A percentile compares a stretch with the other conserved stretches of the same genome.
Evolutionary conservation across 805 yeast species (phyloP).

Genomic region (Candida sonorensis): DNA sequence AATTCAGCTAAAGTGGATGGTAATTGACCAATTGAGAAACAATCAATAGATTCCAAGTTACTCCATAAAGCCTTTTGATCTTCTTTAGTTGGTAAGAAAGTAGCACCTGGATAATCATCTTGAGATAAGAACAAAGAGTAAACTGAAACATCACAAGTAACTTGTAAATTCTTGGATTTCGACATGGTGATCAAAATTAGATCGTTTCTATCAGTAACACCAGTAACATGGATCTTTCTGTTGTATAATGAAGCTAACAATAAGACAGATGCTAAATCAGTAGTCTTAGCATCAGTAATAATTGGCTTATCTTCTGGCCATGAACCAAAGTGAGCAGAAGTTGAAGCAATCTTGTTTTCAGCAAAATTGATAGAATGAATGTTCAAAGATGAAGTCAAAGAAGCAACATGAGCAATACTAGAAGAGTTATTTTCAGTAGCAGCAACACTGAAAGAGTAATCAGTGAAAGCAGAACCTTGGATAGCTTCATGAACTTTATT

Average conservation of each 20-base stretch:
- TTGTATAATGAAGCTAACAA: slow-evolving; percentile 82
- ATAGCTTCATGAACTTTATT: slow-evolving; percentile 52
- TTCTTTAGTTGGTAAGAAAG: slow-evolving; percentile 69
- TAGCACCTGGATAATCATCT: slow-evolving; percentile 63
- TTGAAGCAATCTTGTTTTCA: slow-evolving; percentile 64
- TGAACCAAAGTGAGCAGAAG: slow-evolving; percentile 68
- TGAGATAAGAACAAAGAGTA: slow-evolving; percentile 71
- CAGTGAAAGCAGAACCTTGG: slow-evolving; percentile 62
- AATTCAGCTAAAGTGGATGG: slow-evolving; percentile 70
- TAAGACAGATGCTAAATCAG: slow-evolving; percentile 88
- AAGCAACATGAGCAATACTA: slow-evolving; percentile 53
- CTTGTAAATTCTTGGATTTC: slow-evolving; percentile 71
- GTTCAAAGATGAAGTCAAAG: slow-evolving; percentile 69
- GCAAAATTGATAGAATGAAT: slow-evolving; percentile 73
- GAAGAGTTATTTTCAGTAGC: slow-evolving; percentile 67
- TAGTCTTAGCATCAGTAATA: slow-evolving; percentile 85
- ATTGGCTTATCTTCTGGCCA: slow-evolving; percentile 87
- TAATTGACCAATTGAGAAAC: slow-evolving; percentile 76
- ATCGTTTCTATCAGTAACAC: slow-evolving; percentile 75
- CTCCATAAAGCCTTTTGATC: slow-evolving; percentile 84
- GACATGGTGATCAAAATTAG: slow-evolving; percentile 78
- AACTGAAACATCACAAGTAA: slow-evolving; percentile 86
- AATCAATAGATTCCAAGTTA: slow-evolving; percentile 64
- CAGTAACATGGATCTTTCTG: slow-evolving; percentile 83
- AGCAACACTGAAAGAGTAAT: slow-evolving; percentile 76